A percentile compares a stretch with the other conserved stretches of the same genome.
Conservation (phyloP, 139 green algal species). For the Micractinium conductrix region DNA sequence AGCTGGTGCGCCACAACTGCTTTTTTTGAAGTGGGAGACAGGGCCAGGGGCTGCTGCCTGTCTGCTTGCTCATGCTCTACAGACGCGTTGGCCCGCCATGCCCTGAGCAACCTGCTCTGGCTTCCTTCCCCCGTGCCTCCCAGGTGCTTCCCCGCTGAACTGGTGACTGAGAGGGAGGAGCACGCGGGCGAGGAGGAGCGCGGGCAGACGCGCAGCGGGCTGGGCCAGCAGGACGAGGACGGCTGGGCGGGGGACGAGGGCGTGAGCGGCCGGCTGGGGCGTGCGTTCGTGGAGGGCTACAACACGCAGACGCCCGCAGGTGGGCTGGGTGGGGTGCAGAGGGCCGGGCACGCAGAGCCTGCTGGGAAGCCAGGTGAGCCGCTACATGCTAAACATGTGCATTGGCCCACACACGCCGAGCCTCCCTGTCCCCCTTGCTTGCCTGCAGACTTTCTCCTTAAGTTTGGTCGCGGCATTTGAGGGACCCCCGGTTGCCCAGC, state of each 20-base stretch:
- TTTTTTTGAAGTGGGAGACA: neutral
- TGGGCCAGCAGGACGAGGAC: conserved; percentile 7
- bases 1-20: neutral
- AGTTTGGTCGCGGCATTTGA: too few species aligned
- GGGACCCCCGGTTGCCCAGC: too few species aligned
- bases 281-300: conserved; percentile 41
- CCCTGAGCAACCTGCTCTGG: neutral
- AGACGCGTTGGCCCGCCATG: neutral
- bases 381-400: too few species aligned
- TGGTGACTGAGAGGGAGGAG: conserved; percentile 28
- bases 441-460: too few species aligned
- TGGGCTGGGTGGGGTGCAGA: too few species aligned
- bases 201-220: neutral
- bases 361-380: too few species aligned
- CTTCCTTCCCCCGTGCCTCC: too few species aligned
- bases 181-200: conserved; percentile 32
- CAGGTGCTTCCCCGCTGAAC: conserved; percentile 20
- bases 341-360: too few species aligned
- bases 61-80: neutral
- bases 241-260: conserved; percentile 33
- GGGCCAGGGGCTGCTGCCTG: neutral
- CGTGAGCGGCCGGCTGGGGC: conserved; percentile 36
- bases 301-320: neutral
- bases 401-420: too few species aligned
- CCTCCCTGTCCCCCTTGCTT: too few species aligned